Evolutionary conservation across 192 early-diverging fungal species (phyloP).

Genomic region (Backusella luteola): DNA sequence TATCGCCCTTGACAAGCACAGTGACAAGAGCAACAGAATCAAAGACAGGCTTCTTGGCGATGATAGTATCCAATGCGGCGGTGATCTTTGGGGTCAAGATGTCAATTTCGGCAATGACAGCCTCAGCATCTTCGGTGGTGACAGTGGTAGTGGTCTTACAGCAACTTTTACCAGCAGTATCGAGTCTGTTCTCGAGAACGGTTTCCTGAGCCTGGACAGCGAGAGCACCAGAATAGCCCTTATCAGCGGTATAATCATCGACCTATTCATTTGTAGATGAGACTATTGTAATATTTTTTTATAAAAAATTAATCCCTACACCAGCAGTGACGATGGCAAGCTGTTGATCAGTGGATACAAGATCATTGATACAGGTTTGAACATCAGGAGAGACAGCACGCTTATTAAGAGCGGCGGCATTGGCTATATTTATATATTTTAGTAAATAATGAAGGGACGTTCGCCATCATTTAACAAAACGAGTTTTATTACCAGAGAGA

Average conservation of each 20-base stretch:
- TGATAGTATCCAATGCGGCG: not conserved
- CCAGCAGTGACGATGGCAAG: not conserved
- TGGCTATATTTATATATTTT: not conserved
- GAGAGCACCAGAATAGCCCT: conserved; percentile 3
- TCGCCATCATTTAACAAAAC: not conserved
- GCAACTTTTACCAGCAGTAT: not conserved
- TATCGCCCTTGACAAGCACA: not conserved
- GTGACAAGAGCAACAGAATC: conserved; percentile 1
- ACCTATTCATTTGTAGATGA: conserved; percentile 12
- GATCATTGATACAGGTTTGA: not conserved
- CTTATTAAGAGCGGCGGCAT: conserved; percentile 9
- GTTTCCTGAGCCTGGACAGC: not conserved
- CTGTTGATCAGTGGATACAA: not conserved
- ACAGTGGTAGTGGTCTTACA: not conserved
- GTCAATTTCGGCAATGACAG: not conserved
- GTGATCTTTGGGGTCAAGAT: not conserved
- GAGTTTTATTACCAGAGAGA: not conserved
- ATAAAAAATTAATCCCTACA: not conserved
- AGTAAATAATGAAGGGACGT: not conserved
- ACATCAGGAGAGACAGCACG: not conserved
- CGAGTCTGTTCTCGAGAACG: not conserved
- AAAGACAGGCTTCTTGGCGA: conserved; percentile 11
- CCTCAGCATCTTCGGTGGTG: conserved; percentile 9
- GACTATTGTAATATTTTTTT: not conserved
- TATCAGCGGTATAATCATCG: not conserved